Percentiles rank a stretch among this genome's conserved stretches.
phyloP scores from a whole-genome alignment of 306 rosid species.

The Carpinus viminea region DNA sequence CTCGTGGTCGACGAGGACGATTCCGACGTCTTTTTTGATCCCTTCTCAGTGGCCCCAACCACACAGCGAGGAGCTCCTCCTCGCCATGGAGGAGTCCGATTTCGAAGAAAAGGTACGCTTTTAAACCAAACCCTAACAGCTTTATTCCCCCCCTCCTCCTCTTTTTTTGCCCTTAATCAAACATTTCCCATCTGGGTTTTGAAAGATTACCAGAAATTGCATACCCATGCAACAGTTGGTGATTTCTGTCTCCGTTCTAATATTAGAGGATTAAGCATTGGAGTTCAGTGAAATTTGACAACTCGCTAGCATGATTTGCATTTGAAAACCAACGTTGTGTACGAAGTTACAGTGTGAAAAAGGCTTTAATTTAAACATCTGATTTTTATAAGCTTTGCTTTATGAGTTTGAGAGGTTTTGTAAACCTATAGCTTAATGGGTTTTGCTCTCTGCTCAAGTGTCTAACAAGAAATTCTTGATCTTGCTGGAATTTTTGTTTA shows the following conservation, averaged over 20 bases:
- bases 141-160: too few species aligned
- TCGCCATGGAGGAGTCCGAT: constrained; percentile 89
- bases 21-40: constrained; percentile 80
- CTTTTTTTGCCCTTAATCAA: too few species aligned
- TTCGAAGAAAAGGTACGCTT: constrained; percentile 74
- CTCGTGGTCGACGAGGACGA: constrained; percentile 68
- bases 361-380: background rate
- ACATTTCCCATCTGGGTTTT: background rate
- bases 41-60: constrained; percentile 96
- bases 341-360: background rate
- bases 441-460: background rate
- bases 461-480: background rate
- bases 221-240: background rate
- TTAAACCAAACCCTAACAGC: background rate
- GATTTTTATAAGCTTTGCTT: background rate
- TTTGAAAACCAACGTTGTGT: background rate
- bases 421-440: background rate
- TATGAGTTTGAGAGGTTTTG: background rate
- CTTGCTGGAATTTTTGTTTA: background rate
- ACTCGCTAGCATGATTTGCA: background rate
- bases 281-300: background rate
- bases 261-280: background rate
- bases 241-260: background rate
- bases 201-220: background rate
- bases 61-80: constrained; percentile 85